Evolutionary conservation across 768 basidiomycete species (phyloP), one percentile per base, ranked within the genome.

Genomic region (Asterophora parasitica): DNA sequence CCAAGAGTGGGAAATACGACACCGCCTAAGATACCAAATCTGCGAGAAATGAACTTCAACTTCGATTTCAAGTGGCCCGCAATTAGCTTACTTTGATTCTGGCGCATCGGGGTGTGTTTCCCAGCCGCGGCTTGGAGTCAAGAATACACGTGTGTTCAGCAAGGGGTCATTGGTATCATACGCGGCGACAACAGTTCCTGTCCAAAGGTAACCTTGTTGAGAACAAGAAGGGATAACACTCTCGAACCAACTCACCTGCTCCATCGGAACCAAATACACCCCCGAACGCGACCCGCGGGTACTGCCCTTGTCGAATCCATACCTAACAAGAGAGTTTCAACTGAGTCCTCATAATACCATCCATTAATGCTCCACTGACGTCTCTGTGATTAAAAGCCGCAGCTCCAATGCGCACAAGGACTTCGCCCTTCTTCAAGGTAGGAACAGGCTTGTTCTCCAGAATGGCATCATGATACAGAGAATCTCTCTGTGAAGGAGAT

Each of bases 41-140:
- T 83, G 49, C 40, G 40, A 4, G 37, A 20, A 27, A 42, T 13
- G 6, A 28, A 44, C 20, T 49, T 19, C 43, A 10, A 15, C 55
- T 42, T 47, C 20, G 30, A 49, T 23, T 9, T 16, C 13, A 15
- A 13, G n/a, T 28, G 26, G 15, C 13, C 1, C 10, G 23, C 35
- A 16, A 10, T 15, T 36, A 28, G 37, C 74, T 44, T 55, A 87
- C 87, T 62, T 66, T 9, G 70, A 69, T 67, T 90, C 88, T 2
- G 88, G 89, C 0, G 76, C 81, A 12, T 77, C 69, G 2, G 81
- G 81, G 51, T 79, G 66, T 20, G 61, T 71, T 54, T 83, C 74
- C 88, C 88, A 91, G n/a, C 88, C 88, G 4, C 82, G 79, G 64
- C 74, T 79, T 1, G 88, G 88, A 1, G 73, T 74, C n/a, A 91